Evolutionary conservation across 768 basidiomycete species (phyloP).

Genomic region (Holtermannia corniformis): DNA sequence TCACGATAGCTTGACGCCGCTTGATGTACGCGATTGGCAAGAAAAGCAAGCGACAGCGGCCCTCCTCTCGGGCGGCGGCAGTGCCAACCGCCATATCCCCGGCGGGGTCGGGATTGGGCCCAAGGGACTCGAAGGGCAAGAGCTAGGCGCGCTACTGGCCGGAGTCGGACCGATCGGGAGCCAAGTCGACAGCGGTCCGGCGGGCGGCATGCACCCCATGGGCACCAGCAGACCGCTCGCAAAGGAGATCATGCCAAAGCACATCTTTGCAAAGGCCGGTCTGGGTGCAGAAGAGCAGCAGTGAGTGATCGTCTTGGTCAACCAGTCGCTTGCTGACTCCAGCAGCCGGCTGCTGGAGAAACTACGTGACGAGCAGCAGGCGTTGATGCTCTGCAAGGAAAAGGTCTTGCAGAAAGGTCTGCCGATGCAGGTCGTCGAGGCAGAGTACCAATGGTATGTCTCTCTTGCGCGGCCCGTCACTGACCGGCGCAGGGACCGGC

Average conservation of each 20-base stretch:
- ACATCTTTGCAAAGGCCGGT: conserved; percentile 78
- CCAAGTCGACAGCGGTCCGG: conserved; percentile 10
- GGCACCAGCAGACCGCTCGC: conserved; percentile 45
- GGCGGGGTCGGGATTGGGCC: not conserved
- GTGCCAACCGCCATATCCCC: conserved; percentile 24
- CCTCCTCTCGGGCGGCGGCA: conserved; percentile 29
- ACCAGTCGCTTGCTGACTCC: conserved; percentile 1
- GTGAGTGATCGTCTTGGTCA: conserved; percentile 44
- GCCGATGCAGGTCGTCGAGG: conserved; percentile 97
- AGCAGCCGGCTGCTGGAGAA: conserved; percentile 65
- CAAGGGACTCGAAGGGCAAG: conserved; percentile 15
- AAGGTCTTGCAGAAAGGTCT: conserved; percentile 89
- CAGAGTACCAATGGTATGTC: conserved; percentile 92
- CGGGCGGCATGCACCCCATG: not conserved
- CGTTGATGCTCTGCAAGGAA: conserved; percentile 76
- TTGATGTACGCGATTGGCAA: conserved; percentile 85
- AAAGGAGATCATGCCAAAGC: conserved; percentile 94
- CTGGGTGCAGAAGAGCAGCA: conserved; percentile 64
- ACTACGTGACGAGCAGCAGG: conserved; percentile 82
- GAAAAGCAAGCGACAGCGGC: conserved; percentile 59
- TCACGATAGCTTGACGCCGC: conserved; percentile 79
- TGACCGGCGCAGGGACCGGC: conserved; percentile 64
- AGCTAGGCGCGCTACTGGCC: conserved; percentile 16
- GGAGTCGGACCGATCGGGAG: conserved; percentile 25
- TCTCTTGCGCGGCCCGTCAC: not conserved